Base-by-base conservation (phyloP, 805 yeast species). In the Cyberlindnera maritima region DNA sequence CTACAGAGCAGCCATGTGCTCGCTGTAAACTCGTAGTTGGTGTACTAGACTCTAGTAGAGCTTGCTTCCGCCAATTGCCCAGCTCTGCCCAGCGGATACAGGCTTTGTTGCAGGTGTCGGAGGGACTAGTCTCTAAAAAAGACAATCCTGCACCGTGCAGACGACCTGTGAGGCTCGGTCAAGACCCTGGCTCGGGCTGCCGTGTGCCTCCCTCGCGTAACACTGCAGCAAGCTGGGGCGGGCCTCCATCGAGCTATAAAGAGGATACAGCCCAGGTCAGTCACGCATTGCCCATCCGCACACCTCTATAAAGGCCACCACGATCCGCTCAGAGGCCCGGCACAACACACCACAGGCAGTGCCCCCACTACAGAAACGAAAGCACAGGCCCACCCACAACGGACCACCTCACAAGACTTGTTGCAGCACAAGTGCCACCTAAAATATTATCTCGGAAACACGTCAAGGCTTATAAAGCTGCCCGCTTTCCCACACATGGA, bases 371-470 rank as follows among this genome's bases (percentile, higher is more conserved):
- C 25, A 21, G 25, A 5, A 5, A 21, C 25, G 8, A 5, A 21
- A 9, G 8, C 25, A 21, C 25, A 21, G 25, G 25, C 25, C 5
- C 5, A 28, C n/a, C 13, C 31, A 12, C 31, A 14, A 28, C 31
- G 13, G 31, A 28, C 31, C 31, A 28, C 31, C 31, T 28, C 31
- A 11, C 31, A 7, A 4, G 5, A 7, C 31, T 14, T 28, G 13
- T 28, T 35, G 38, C 38, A 35, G 38, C 38, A 18, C 25, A 7
- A 32, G 10, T 11, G 19, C 20, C 12, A 39, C 18, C 28, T 26
- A 33, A 39, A n/a, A 39, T 39, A 39, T 39, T 39, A 39, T 39
- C 35, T 29, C 42, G 42, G 42, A 39, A 29, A 39, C 42, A 39
- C 42, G 36, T 19, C 42, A 29, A 12, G 20, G 20, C 36, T 33